These are phyloP conservation scores for Wickerhamomyces strasburgensis DNA, from an alignment of 805 yeast species.

Conservation along the genomic window DNA sequence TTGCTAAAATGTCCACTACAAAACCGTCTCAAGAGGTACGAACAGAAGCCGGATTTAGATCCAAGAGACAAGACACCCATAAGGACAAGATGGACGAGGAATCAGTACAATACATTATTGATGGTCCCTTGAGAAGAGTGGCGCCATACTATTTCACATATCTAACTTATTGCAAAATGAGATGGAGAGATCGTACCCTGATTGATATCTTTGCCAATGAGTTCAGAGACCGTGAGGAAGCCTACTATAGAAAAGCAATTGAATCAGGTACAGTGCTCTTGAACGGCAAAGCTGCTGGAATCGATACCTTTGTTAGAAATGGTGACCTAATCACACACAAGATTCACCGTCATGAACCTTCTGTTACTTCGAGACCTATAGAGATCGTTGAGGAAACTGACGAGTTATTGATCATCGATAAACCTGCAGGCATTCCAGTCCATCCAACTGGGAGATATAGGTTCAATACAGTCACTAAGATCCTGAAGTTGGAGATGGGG, in stretches of 20 bases:
- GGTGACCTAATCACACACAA: conserved; percentile 80
- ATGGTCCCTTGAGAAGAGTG: conserved; percentile 63
- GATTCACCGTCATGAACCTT: conserved; percentile 84
- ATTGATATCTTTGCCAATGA: conserved; percentile 79
- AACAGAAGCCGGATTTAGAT: conserved; percentile 17
- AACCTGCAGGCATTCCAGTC: conserved; percentile 92
- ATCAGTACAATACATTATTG: conserved; percentile 50
- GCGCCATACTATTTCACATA: conserved; percentile 87
- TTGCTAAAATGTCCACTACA: conserved; percentile 1
- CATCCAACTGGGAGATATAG: conserved; percentile 91
- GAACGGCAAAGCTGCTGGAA: conserved; percentile 58
- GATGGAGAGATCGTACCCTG: conserved; percentile 86
- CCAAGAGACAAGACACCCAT: conserved; percentile 20
- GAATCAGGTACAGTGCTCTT: conserved; percentile 66
- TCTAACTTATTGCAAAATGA: conserved; percentile 77
- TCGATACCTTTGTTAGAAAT: conserved; percentile 64
- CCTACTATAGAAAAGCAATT: conserved; percentile 54
- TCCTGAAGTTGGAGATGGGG: conserved; percentile 66
- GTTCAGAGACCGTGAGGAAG: conserved; percentile 72
- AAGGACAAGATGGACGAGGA: conserved; percentile 25
- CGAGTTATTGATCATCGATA: conserved; percentile 76
- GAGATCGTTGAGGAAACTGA: conserved; percentile 51
- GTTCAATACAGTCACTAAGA: conserved; percentile 69
- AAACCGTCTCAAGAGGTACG: conserved; percentile 19
- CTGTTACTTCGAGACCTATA: conserved; percentile 30